These are phyloP conservation scores for Mortierella claussenii DNA, from an alignment of 192 early-diverging fungal genomes.

Conservation along the genomic window DNA sequence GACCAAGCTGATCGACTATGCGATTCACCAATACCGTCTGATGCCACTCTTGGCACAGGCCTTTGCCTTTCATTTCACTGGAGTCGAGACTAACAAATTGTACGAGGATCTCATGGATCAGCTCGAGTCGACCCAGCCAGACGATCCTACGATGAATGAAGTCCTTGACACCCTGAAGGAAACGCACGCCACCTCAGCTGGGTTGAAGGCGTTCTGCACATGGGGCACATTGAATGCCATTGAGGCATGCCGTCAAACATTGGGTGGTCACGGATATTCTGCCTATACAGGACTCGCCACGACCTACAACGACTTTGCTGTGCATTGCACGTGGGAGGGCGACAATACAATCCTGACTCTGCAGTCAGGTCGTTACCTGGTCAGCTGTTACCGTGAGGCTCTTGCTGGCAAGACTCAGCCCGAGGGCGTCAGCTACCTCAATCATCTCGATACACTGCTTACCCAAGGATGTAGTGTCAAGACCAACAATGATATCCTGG, in stretches of 20 bases:
- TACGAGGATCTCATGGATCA: slow-evolving; percentile 82
- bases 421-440: slow-evolving; percentile 82
- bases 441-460: slow-evolving; percentile 60
- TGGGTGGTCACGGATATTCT: slow-evolving; percentile 94
- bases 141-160: slow-evolving; percentile 66
- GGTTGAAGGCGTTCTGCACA: slow-evolving; percentile 94
- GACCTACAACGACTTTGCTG: slow-evolving; percentile 89
- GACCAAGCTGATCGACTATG: slow-evolving; percentile 93
- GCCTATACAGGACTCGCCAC: slow-evolving; percentile 90
- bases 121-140: slow-evolving; percentile 73
- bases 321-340: slow-evolving; percentile 91
- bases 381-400: slow-evolving; percentile 74
- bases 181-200: slow-evolving; percentile 90
- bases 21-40: slow-evolving; percentile 93
- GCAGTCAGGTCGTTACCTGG: slow-evolving; percentile 89
- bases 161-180: slow-evolving; percentile 88
- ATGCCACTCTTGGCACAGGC: slow-evolving; percentile 92
- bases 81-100: slow-evolving; percentile 81
- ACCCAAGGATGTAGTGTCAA: slow-evolving; percentile 63
- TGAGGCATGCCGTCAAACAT: slow-evolving; percentile 90
- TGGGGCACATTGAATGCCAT: slow-evolving; percentile 92
- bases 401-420: slow-evolving; percentile 81
- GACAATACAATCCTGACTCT: slow-evolving; percentile 93
- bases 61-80: slow-evolving; percentile 92
- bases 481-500: slow-evolving; percentile 58